phyloP scores from a whole-genome alignment of 306 rosid species.

The Dryas octopetala region DNA sequence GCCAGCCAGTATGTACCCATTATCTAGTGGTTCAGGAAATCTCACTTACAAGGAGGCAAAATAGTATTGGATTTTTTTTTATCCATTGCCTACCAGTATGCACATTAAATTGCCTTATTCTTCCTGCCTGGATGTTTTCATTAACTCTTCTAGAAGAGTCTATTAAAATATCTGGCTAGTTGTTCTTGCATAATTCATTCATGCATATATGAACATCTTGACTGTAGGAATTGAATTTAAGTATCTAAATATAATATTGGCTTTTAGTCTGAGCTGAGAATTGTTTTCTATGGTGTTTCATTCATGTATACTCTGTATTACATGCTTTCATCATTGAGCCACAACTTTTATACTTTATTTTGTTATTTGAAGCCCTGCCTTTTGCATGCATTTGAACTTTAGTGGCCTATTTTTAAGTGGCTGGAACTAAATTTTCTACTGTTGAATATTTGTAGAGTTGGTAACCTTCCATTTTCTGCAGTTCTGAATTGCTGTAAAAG shows the following conservation, averaged over 20 bases:
- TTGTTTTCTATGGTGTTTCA: background rate
- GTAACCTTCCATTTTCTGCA: background rate
- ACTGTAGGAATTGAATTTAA: background rate
- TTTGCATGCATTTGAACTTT: background rate
- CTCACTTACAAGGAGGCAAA: background rate
- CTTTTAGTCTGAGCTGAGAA: background rate
- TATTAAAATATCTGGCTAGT: background rate
- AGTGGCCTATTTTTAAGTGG: background rate
- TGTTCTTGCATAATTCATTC: background rate
- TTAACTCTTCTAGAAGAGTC: background rate
- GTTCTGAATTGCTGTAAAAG: background rate
- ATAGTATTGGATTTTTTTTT: background rate
- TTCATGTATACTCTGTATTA: no score
- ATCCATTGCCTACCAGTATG: background rate
- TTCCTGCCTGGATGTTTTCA: background rate
- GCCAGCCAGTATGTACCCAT: background rate
- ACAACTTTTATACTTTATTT: no score
- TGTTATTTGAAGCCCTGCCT: no score
- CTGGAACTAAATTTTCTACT: background rate
- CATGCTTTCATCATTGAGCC: no score
- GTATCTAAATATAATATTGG: background rate
- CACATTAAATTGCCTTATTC: background rate
- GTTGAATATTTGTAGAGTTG: background rate
- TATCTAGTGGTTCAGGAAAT: background rate
- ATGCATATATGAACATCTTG: slow-evolving; percentile 5